Base-by-base conservation (phyloP, 2,329 filamentous ascomycete genomes). In the Bipolaris victoriae region DNA sequence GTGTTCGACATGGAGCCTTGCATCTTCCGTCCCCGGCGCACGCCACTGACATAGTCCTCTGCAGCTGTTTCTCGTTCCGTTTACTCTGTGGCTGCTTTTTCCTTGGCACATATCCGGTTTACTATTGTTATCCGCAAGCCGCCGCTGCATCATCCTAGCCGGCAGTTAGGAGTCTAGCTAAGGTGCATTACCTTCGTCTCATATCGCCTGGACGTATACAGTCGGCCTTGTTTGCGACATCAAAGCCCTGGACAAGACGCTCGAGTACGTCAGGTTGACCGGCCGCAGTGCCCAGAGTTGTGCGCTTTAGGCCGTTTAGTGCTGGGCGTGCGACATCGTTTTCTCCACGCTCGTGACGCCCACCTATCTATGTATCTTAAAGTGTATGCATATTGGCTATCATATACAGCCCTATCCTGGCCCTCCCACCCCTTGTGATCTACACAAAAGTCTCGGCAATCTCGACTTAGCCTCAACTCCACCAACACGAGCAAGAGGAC, bases 351-450 rank as follows among this genome's bases (percentile, higher is more conserved):
- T 31, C 29, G 29, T 31, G 29, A 31, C 29, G 29, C 22, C n/a
- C 10, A 16, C 26, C 52, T 52, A 50, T 22, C 35, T 55, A 58
- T 55, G 52, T 51, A 52, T 46, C 45, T 3, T 20, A 45, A 11
- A 51, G 35, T 52, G 5, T 22, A 16, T 43, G 26, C 16, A 60
- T 52, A 59, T 57, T 59, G 59, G 54, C 20, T 49, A 47, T 36
- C 55, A 56, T 57, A 40, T 26, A 58, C 41, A 39, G 46, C 55
- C 56, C 55, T 13, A 47, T 43, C 55, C 59, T 65, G 53, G 51
- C 48, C 16, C 44, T 31, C 29, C 29, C 10, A 31, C 10, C 29
- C 16, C 47, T 37, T 36, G 49, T 24, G 33, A 47, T 56, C 54
- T 57, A 11, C 43, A 37, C 16, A 10, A 39, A 44, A 49, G 29